phyloP scores from a whole-genome alignment of 208 protist genomes.

The Trypanosoma boissoni region DNA sequence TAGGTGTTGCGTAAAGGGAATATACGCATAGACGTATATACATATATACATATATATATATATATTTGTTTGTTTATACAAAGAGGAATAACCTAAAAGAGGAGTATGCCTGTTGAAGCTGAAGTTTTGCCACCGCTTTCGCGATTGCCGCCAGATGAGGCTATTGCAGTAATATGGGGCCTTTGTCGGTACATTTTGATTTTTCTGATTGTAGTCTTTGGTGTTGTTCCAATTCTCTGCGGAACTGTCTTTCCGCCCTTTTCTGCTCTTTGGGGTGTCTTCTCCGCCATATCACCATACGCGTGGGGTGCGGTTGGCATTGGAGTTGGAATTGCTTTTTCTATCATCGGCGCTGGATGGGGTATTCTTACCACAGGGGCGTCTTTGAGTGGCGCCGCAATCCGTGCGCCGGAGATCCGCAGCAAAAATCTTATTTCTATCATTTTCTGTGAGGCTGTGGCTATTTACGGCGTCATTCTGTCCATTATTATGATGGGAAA shows the following conservation, averaged over 20 bases:
- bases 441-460: conserved; percentile 99
- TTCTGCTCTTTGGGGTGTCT: conserved; percentile 68
- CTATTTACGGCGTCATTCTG: conserved; percentile 99
- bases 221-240: conserved; percentile 62
- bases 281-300: conserved; percentile 69
- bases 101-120: conserved; percentile 67
- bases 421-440: conserved; percentile 96
- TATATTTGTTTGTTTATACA: neutral
- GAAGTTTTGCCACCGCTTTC: conserved; percentile 77
- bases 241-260: conserved; percentile 84
- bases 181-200: conserved; percentile 49
- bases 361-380: conserved; percentile 87
- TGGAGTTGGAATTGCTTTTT: conserved; percentile 75
- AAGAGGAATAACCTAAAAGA: neutral
- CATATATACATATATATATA: conserved; percentile 11
- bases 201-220: conserved; percentile 71
- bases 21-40: conserved; percentile 12
- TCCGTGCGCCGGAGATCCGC: conserved; percentile 84
- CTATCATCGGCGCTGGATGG: conserved; percentile 86
- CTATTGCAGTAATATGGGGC: conserved; percentile 51
- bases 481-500: conserved; percentile 97
- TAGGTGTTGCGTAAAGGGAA: no score
- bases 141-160: conserved; percentile 79
- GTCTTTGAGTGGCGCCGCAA: conserved; percentile 84
- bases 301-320: conserved; percentile 79